Conservation (phyloP, 768 basidiomycete species). For the Pisolithus orientalis region DNA sequence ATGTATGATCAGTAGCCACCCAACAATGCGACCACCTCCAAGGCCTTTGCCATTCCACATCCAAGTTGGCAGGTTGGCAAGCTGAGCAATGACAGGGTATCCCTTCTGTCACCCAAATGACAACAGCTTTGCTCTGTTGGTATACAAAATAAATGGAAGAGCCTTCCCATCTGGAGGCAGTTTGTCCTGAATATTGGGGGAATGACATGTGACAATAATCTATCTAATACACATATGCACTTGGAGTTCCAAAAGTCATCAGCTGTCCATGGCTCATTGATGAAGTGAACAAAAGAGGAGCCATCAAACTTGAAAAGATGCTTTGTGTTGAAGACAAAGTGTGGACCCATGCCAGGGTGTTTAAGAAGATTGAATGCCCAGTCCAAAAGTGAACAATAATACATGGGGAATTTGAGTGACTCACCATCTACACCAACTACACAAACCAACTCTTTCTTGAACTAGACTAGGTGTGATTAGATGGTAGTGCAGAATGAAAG, state of each 20-base stretch:
- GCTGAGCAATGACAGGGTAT: too few relatives aligned
- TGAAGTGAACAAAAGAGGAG: slow-evolving; percentile 18
- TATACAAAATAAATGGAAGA: too few relatives aligned
- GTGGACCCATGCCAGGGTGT: slow-evolving; percentile 16
- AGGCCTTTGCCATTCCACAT: too few relatives aligned
- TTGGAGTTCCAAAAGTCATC: slow-evolving; percentile 32
- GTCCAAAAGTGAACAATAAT: slow-evolving; percentile 17
- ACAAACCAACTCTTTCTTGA: slow-evolving; percentile 10
- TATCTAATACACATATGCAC: slow-evolving; percentile 12
- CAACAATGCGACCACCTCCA: too few relatives aligned
- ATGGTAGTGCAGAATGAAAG: background rate
- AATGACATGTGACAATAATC: too few relatives aligned
- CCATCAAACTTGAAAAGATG: slow-evolving; percentile 24
- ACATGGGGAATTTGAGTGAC: slow-evolving; percentile 13
- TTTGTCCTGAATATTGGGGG: background rate
- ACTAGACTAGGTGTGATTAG: slow-evolving; percentile 5
- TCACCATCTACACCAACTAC: slow-evolving; percentile 13
- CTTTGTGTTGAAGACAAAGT: slow-evolving; percentile 29
- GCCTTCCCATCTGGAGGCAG: too few relatives aligned
- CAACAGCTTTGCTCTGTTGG: too few relatives aligned
- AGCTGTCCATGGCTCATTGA: slow-evolving; percentile 34
- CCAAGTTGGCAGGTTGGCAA: background rate
- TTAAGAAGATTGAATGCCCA: slow-evolving; percentile 25
- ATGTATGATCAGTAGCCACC: too few relatives aligned
- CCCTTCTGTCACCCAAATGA: too few relatives aligned